Evolutionary conservation across 371 early-diverging fungal species (phyloP), one percentile per base, ranked within the genome.

Genomic region (Rhizomucor pusillus): DNA sequence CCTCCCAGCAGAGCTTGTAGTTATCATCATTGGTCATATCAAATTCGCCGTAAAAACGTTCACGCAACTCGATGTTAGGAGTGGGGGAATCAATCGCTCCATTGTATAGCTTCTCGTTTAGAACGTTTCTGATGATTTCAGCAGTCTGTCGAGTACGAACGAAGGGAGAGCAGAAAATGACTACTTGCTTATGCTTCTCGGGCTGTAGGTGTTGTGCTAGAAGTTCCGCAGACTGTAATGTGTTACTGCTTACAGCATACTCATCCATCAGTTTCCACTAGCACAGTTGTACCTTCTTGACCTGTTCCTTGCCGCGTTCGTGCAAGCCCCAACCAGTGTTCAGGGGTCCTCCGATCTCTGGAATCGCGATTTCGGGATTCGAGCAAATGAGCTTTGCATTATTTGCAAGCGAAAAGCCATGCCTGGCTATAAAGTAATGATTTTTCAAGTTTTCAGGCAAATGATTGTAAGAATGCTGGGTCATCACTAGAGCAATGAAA

Each of bases 331-430:
- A 78, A 18, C 79, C 79, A 5, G 65, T 67, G 43, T 57, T 57
- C 14, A 65, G 55, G 14, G 79, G 75, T 9, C 79, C 79, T 41
- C 73, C 79, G 12, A 47, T 52, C 14, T 58, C 56, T 14, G 79
- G 73, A 53, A 78, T 75, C 35, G 75, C 79, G 49, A 75, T 78
- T 19, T 66, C 71, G n/a, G 79, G 75, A 10, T 72, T 64, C 13
- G 75, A 75, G 37, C 73, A 72, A 50, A 78, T 73, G 14, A 78
- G 41, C 5, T 56, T 52, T 7, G 54, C 69, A 57, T 75, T 61
- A 48, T 78, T 78, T 16, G 79, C 79, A 5, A 75, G 57, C 12
- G 79, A 78, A 34, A 65, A 72, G 0, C 79, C 79, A 37, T 78
- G 79, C 24, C 79, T 66, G 49, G 68, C 69, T 34, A 78, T 60